Base-by-base conservation (phyloP, 352 stramenopile genomes). In the Phytophthora uliginosa region DNA sequence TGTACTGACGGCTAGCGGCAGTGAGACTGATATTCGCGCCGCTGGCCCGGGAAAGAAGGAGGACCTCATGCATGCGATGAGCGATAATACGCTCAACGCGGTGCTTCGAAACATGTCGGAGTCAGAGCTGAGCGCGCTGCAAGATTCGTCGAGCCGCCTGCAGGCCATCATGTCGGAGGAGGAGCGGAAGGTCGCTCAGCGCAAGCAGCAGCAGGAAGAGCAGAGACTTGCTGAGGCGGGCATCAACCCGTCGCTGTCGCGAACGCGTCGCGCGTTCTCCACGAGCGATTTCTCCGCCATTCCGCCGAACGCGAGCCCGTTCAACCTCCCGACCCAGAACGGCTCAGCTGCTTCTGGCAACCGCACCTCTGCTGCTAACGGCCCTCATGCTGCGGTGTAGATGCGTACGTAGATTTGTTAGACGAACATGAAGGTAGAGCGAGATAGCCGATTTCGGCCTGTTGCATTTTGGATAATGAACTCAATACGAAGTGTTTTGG, bases 51-150 rank as follows among this genome's bases (percentile, higher is more conserved):
- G 64, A 31, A 69, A 74, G 36, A 83, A 86, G n/a, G 73, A 88
- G 2, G 83, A 90, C 51, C 76, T 92, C 2, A 76, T 76, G 79
- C 85, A 92, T 63, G 88, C 85, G 36, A 79, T 90, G 73, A 92
- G 85, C 66, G 85, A 92, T 53, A 92, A 90, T 56, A 78, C 85
- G 47, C 81, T 92, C 17, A 90, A 83, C 28, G 75, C 78, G 10
- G 75, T 78, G 50, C 64, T 91, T 59, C 72, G 85, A 22, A 92
- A 94, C 59, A 88, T 93, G 68, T 92, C 83, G 7, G 86, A 94
- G 52, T 79, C 86, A 10, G 86, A 94, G 59, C 67, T 94, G 18
- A 83, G 78, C 22, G 82, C 84, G 47, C 62, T 94, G 38, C 80
- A 92, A 45, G 79, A 89, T 31, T 88, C 86, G 22, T 93, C 85